These are phyloP conservation scores for Kodamaea sagamina DNA, from an alignment of 805 yeast genomes.

Conservation along the genomic window DNA sequence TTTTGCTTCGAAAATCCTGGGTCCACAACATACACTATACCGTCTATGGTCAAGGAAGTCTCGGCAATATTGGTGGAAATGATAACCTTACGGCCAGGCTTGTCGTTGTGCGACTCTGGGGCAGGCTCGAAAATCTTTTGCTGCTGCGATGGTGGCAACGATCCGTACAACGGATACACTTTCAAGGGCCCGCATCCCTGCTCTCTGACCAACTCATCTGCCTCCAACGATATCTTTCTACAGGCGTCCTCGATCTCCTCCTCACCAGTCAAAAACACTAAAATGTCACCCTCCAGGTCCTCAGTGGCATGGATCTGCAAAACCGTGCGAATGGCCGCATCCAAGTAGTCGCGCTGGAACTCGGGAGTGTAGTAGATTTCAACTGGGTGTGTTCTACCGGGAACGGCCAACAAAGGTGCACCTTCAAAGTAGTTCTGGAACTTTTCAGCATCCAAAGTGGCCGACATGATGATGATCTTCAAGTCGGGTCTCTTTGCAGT, in stretches of 20 bases:
- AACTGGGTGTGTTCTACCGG: constrained; percentile 97
- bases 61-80: constrained; percentile 96
- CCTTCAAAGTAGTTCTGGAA: constrained; percentile 85
- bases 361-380: constrained; percentile 97
- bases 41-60: constrained; percentile 96
- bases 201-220: constrained; percentile 85
- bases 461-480: constrained; percentile 94
- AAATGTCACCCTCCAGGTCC: constrained; percentile 79
- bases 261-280: constrained; percentile 90
- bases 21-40: constrained; percentile 95
- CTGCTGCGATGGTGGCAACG: constrained; percentile 94
- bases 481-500: constrained; percentile 79
- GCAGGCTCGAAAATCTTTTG: constrained; percentile 93
- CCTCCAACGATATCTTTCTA: constrained; percentile 81
- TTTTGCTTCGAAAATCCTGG: constrained; percentile 97
- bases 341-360: constrained; percentile 90
- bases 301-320: constrained; percentile 96
- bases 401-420: constrained; percentile 94
- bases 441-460: constrained; percentile 95
- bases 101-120: constrained; percentile 73
- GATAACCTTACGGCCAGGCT: constrained; percentile 94
- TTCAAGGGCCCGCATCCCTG: constrained; percentile 85
- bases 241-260: constrained; percentile 98
- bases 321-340: constrained; percentile 93
- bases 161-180: constrained; percentile 94